A percentile compares a stretch with the other conserved stretches of the same genome.
These are phyloP conservation scores for Kwoniella botswanensis DNA, from an alignment of 768 basidiomycete genomes.

Conservation along the genomic window DNA sequence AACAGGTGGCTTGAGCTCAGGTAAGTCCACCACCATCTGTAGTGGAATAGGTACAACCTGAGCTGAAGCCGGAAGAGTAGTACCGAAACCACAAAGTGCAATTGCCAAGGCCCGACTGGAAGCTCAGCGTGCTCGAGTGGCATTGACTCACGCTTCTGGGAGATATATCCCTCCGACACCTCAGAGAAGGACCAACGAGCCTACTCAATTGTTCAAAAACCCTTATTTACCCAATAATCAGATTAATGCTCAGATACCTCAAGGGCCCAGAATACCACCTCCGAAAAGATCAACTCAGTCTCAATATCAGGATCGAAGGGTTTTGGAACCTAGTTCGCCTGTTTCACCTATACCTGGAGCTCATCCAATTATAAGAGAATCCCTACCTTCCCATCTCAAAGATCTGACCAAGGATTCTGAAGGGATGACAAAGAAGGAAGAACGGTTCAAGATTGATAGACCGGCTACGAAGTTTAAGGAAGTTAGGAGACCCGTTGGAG, in stretches of 20 bases:
- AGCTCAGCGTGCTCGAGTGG: constrained; percentile 42
- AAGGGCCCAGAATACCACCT: constrained; percentile 7
- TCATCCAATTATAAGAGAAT: constrained; percentile 8
- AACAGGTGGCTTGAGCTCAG: constrained; percentile 2
- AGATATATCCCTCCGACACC: constrained; percentile 38
- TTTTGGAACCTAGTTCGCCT: constrained; percentile 6
- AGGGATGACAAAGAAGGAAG: background rate
- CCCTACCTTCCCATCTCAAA: constrained; percentile 26
- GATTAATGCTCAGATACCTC: background rate
- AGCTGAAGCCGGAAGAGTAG: background rate
- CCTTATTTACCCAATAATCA: constrained; percentile 19
- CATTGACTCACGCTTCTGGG: constrained; percentile 48
- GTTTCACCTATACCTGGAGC: constrained; percentile 27
- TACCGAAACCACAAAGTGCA: constrained; percentile 8
- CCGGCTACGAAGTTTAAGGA: constrained; percentile 13
- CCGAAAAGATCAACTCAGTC: background rate
- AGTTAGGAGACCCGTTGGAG: constrained; percentile 16
- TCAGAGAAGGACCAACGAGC: background rate
- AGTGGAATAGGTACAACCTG: background rate
- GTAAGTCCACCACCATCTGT: background rate
- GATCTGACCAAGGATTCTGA: background rate
- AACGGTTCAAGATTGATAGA: constrained; percentile 20
- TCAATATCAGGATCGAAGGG: background rate
- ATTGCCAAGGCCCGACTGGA: constrained; percentile 44
- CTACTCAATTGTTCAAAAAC: constrained; percentile 31